These are phyloP conservation scores for Cephalotrichum gorgonifer DNA, from an alignment of 2,329 filamentous ascomycete species.

Conservation along the genomic window DNA sequence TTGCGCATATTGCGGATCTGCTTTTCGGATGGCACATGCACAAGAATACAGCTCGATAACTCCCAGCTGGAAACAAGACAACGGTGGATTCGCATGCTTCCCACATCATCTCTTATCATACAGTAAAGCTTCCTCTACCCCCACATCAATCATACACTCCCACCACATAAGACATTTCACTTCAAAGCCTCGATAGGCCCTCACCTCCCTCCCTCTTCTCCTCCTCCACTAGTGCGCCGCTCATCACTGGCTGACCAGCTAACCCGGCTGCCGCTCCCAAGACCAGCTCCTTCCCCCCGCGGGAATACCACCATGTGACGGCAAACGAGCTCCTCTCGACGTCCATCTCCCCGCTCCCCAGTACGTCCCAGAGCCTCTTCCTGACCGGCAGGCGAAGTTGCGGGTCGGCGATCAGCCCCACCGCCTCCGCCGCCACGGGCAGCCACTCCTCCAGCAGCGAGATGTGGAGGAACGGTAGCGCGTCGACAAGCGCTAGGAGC, in stretches of 20 bases:
- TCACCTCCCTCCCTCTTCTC: slow-evolving; percentile 1
- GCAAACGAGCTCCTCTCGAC: slow-evolving; percentile 70
- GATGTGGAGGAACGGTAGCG: slow-evolving; percentile 63
- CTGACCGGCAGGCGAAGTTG: slow-evolving; percentile 54
- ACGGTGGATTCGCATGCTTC: no score
- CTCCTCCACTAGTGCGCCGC: not conserved
- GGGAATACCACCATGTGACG: slow-evolving; percentile 74
- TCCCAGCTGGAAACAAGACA: no score
- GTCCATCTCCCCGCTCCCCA: slow-evolving; percentile 79
- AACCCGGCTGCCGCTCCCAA: slow-evolving; percentile 17
- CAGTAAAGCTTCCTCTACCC: no score
- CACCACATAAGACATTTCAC: no score
- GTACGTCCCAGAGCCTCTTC: slow-evolving; percentile 66
- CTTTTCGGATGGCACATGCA: no score
- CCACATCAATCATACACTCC: not conserved
- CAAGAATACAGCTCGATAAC: no score
- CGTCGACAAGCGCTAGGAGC: slow-evolving; percentile 67
- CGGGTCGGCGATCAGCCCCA: slow-evolving; percentile 53
- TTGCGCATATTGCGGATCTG: no score
- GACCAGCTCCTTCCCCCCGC: slow-evolving; percentile 42
- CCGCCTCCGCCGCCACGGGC: slow-evolving; percentile 54
- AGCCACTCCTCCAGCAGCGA: slow-evolving; percentile 72
- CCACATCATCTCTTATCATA: not conserved
- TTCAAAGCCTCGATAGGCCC: not conserved
- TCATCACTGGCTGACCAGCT: slow-evolving; percentile 7